A percentile compares a stretch with the other conserved stretches of the same genome.
phyloP scores from a whole-genome alignment of 2,329 filamentous ascomycete species.

The Elsinoe fawcettii region DNA sequence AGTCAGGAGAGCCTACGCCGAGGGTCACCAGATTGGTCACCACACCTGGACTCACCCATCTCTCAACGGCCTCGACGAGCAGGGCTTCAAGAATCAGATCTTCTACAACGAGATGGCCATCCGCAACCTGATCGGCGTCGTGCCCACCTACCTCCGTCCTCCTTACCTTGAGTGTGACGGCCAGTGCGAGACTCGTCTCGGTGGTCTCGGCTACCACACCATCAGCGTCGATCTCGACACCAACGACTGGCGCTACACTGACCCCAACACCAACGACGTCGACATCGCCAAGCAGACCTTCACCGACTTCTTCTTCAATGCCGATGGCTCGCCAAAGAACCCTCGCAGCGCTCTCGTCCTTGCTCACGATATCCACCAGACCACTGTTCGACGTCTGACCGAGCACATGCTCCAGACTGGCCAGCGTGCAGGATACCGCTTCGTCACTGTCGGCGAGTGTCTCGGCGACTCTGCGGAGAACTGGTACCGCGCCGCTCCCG shows the following conservation, averaged over 20 bases:
- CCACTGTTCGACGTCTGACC: conserved; percentile 39
- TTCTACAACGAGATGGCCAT: conserved; percentile 49
- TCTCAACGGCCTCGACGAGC: conserved; percentile 37
- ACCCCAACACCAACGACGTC: conserved; percentile 41
- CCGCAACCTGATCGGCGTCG: conserved; percentile 48
- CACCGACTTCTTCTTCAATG: conserved; percentile 46
- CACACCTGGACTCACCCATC: conserved; percentile 51
- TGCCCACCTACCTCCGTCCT: conserved; percentile 49
- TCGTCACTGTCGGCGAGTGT: conserved; percentile 43
- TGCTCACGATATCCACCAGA: conserved; percentile 43
- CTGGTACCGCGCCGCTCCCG: conserved; percentile 38
- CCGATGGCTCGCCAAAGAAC: conserved; percentile 32
- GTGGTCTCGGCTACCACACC: conserved; percentile 50
- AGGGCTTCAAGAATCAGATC: conserved; percentile 43
- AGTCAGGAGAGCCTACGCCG: conserved; percentile 35
- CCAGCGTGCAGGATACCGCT: conserved; percentile 34
- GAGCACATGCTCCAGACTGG: conserved; percentile 38
- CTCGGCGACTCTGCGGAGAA: conserved; percentile 38
- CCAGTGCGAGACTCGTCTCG: conserved; percentile 34
- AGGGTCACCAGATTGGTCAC: conserved; percentile 54
- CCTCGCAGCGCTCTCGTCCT: conserved; percentile 43
- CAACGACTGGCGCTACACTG: conserved; percentile 26
- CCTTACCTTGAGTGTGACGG: conserved; percentile 42
- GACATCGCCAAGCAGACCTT: conserved; percentile 43
- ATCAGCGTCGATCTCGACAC: conserved; percentile 56